Conservation (phyloP, 2,329 filamentous ascomycete genomes). For the Exophiala mesophila region DNA sequence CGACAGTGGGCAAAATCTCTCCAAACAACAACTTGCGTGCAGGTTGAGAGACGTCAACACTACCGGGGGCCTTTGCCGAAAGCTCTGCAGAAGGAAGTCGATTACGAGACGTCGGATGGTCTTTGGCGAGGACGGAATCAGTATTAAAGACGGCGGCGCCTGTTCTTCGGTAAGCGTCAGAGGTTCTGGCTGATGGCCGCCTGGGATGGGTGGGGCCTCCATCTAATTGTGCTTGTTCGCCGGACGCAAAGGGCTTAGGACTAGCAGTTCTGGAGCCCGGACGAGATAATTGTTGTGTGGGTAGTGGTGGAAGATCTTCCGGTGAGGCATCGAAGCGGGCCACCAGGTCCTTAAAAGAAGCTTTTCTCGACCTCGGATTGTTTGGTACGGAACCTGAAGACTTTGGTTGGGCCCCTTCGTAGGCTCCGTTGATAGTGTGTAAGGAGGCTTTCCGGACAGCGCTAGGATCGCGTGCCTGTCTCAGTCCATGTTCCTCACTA, state of each 20-base stretch:
- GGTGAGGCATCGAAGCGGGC: constrained; percentile 65
- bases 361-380: constrained; percentile 38
- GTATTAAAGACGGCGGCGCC: constrained; percentile 4
- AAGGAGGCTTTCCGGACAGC: constrained; percentile 11
- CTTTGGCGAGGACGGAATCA: constrained; percentile 2
- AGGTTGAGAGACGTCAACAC: constrained; percentile 19
- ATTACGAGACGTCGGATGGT: not conserved
- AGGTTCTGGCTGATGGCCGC: constrained; percentile 4
- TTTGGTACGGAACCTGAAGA: constrained; percentile 9
- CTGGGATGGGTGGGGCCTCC: constrained; percentile 6
- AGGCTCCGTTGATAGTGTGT: constrained; percentile 13
- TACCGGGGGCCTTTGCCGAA: constrained; percentile 5
- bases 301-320: constrained; percentile 42
- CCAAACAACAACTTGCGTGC: constrained; percentile 63
- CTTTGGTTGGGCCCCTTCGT: constrained; percentile 8
- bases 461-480: constrained; percentile 4
- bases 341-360: constrained; percentile 76
- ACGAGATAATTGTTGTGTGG: constrained; percentile 31
- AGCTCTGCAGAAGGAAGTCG: constrained; percentile 2
- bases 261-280: constrained; percentile 36
- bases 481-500: constrained; percentile 7
- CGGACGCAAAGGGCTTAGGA: constrained; percentile 25
- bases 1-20: constrained; percentile 59
- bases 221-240: constrained; percentile 10
- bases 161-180: constrained; percentile 7